Evolutionary conservation across 768 basidiomycete species (phyloP).

Genomic region (Russula lepida): DNA sequence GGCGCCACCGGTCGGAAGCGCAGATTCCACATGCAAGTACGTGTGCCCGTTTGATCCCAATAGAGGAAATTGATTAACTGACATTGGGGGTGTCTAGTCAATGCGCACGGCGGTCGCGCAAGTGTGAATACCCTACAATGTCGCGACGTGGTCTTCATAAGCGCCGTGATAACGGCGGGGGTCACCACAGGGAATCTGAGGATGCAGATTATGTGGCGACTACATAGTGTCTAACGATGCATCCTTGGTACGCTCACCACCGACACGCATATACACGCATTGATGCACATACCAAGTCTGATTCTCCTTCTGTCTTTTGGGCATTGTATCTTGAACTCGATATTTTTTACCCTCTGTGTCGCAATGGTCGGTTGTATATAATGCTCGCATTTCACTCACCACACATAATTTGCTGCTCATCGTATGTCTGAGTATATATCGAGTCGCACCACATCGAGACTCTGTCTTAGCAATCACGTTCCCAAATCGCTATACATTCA

Average conservation of each 20-base stretch:
- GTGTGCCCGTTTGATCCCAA: constrained; percentile 4
- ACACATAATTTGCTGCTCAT: constrained; percentile 5
- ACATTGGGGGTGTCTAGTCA: constrained; percentile 10
- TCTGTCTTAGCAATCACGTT: constrained; percentile 5
- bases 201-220: constrained; percentile 15
- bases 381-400: not conserved
- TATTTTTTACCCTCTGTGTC: not conserved
- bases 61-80: not conserved
- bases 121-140: constrained; percentile 22
- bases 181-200: constrained; percentile 8
- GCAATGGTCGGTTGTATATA: constrained; percentile 16
- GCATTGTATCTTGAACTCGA: constrained; percentile 9
- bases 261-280: not conserved
- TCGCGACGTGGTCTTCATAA: constrained; percentile 22
- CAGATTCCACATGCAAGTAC: constrained; percentile 21
- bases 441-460: not conserved
- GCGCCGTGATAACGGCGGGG: constrained; percentile 13
- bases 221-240: not conserved
- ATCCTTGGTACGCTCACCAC: not conserved
- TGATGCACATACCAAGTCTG: not conserved
- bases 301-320: not conserved
- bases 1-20: constrained; percentile 16
- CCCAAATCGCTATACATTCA: not conserved
- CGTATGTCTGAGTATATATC: constrained; percentile 12
- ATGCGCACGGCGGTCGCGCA: constrained; percentile 20